These are phyloP conservation scores for Ananas comosus DNA, from an alignment of 176 grass and related monocot genomes.

Conservation along the genomic window DNA sequence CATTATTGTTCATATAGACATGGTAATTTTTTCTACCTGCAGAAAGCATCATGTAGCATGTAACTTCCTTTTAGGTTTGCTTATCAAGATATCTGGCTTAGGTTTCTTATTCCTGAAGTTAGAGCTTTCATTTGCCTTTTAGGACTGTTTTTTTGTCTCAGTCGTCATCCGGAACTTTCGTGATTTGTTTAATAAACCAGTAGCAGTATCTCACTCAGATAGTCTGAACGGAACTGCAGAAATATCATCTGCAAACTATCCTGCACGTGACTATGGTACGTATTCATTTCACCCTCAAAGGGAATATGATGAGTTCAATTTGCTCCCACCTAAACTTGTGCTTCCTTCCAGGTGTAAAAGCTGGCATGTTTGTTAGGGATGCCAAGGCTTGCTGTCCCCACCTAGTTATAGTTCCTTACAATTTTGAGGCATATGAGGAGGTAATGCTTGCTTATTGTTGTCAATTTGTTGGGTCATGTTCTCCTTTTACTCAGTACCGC, in stretches of 20 bases:
- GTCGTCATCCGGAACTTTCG: slow-evolving; percentile 76
- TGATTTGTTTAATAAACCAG: slow-evolving; percentile 73
- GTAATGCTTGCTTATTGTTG: slow-evolving; percentile 31
- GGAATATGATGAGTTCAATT: neutral
- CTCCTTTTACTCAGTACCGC: slow-evolving; percentile 10
- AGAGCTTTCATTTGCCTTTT: slow-evolving; percentile 7
- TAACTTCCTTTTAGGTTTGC: neutral
- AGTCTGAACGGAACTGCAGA: slow-evolving; percentile 93
- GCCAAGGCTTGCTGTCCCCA: slow-evolving; percentile 74
- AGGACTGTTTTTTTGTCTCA: slow-evolving; percentile 96
- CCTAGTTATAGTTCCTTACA: slow-evolving; percentile 71
- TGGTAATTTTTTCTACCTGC: slow-evolving; percentile 44
- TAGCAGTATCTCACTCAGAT: slow-evolving; percentile 89
- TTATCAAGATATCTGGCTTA: slow-evolving; percentile 1
- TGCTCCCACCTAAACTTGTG: neutral
- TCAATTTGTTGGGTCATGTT: neutral
- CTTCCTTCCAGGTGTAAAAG: slow-evolving; percentile 61
- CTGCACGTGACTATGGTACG: slow-evolving; percentile 66
- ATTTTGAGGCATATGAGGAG: slow-evolving; percentile 86
- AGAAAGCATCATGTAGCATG: neutral
- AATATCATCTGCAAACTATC: slow-evolving; percentile 97
- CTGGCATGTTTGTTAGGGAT: slow-evolving; percentile 92
- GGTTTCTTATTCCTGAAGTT: slow-evolving; percentile 9
- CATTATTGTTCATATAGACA: slow-evolving; percentile 78
- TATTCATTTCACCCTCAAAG: slow-evolving; percentile 12